Conservation (phyloP, 768 basidiomycete species). For the Psilocybe azurescens region DNA sequence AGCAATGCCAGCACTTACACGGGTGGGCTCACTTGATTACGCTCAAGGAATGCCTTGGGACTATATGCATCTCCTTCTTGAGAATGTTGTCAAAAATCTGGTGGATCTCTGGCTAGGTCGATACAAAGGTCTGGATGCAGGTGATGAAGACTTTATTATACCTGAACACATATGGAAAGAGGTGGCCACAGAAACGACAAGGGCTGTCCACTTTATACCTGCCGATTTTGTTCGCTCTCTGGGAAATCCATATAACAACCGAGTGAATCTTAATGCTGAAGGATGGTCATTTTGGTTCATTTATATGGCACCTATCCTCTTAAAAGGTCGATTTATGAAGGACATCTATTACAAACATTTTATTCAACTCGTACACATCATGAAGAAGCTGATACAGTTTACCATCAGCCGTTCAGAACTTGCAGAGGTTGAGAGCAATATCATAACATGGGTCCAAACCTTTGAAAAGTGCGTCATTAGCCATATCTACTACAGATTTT, state of each 20-base stretch:
- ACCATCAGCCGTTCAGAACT: slow-evolving; percentile 25
- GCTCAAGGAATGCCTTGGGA: slow-evolving; percentile 47
- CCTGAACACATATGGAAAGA: slow-evolving; percentile 17
- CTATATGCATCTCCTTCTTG: slow-evolving; percentile 50
- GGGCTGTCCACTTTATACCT: slow-evolving; percentile 30
- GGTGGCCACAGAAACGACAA: too few species aligned
- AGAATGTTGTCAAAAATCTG: too few species aligned
- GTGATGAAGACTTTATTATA: slow-evolving; percentile 24
- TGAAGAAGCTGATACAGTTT: slow-evolving; percentile 40
- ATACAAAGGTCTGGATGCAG: slow-evolving; percentile 42
- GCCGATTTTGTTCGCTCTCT: slow-evolving; percentile 29
- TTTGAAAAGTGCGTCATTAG: too few species aligned
- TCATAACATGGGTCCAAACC: too few species aligned
- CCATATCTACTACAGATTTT: too few species aligned
- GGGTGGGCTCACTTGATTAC: slow-evolving; percentile 39
- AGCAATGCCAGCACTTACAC: too few species aligned
- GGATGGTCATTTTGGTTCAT: slow-evolving; percentile 27
- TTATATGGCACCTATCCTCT: too few species aligned
- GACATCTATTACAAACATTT: too few species aligned
- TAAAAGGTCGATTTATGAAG: too few species aligned
- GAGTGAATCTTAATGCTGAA: slow-evolving; percentile 23
- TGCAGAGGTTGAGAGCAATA: too few species aligned
- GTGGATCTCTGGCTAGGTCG: slow-evolving; percentile 41
- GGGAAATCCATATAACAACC: slow-evolving; percentile 32
- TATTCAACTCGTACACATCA: slow-evolving; percentile 36